A percentile compares a stretch with the other conserved stretches of the same genome.
These are phyloP conservation scores for Eucalyptus coolabah DNA, from an alignment of 345 rosid genomes.

Conservation along the genomic window DNA sequence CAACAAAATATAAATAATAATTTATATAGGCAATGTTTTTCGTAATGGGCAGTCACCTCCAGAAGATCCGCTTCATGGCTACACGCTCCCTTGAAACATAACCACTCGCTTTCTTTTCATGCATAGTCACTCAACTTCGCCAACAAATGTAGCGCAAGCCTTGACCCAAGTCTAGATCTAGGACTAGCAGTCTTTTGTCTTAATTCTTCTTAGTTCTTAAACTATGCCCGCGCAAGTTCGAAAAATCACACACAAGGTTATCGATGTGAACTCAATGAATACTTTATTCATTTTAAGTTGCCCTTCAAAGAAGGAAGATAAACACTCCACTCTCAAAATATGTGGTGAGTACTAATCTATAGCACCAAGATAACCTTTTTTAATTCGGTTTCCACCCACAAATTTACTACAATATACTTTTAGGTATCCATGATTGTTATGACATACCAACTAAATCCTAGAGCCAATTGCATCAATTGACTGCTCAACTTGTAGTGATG, in stretches of 20 bases:
- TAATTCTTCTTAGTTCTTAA: neutral
- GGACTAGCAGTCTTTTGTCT: neutral
- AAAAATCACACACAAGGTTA: neutral
- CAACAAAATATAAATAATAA: neutral
- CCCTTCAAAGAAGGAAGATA: neutral
- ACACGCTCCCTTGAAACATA: neutral
- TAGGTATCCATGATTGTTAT: neutral
- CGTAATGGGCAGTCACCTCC: neutral
- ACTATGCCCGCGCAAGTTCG: neutral
- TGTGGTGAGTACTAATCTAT: neutral
- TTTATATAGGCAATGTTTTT: neutral
- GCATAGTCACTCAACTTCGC: neutral
- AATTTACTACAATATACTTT: neutral
- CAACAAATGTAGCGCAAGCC: neutral
- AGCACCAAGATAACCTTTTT: neutral
- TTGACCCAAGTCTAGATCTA: neutral
- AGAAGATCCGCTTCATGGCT: neutral
- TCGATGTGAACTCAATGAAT: neutral
- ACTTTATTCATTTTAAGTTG: neutral
- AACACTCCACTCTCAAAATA: neutral
- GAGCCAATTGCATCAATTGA: neutral
- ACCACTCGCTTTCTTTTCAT: neutral
- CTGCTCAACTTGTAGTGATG: neutral
- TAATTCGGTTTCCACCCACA: neutral
- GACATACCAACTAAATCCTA: neutral